These are phyloP conservation scores for Trichoderma koningiopsis DNA, from an alignment of 2,329 filamentous ascomycete species.

Conservation along the genomic window DNA sequence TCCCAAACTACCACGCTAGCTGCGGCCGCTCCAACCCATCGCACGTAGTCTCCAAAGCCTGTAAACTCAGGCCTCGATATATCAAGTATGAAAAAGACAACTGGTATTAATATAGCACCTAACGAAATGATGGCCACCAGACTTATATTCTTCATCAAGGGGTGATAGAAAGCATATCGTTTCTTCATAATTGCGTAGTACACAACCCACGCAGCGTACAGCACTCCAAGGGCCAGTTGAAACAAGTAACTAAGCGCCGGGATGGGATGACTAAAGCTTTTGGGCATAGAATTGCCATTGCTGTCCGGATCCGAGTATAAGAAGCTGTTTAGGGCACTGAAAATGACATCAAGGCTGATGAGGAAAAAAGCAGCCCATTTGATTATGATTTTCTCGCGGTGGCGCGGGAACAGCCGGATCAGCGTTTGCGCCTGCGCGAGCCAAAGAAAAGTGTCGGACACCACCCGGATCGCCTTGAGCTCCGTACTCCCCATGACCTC, in stretches of 20 bases:
- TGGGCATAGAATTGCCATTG: slow-evolving; percentile 61
- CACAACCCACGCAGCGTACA: slow-evolving; percentile 92
- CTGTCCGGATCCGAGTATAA: slow-evolving; percentile 54
- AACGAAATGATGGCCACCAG: slow-evolving; percentile 79
- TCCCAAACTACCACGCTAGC: slow-evolving; percentile 98
- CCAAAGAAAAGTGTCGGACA: slow-evolving; percentile 96
- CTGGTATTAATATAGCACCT: slow-evolving; percentile 80
- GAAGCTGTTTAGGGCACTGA: slow-evolving; percentile 91
- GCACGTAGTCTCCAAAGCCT: slow-evolving; percentile 92
- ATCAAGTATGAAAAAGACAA: slow-evolving; percentile 91
- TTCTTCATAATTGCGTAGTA: slow-evolving; percentile 94
- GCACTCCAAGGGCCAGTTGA: slow-evolving; percentile 78
- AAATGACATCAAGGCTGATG: slow-evolving; percentile 86
- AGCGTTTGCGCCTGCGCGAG: slow-evolving; percentile 95
- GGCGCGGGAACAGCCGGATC: slow-evolving; percentile 91
- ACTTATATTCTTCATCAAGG: slow-evolving; percentile 85
- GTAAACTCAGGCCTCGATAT: slow-evolving; percentile 83
- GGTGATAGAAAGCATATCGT: slow-evolving; percentile 86
- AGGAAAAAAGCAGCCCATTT: slow-evolving; percentile 97
- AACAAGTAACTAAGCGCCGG: slow-evolving; percentile 91
- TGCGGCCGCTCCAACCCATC: slow-evolving; percentile 93
- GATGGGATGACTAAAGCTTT: slow-evolving; percentile 83
- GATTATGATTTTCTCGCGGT: slow-evolving; percentile 97
- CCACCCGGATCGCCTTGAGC: slow-evolving; percentile 85
- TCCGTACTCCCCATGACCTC: slow-evolving; percentile 82